Evolutionary conservation across 2,329 filamentous ascomycete species (phyloP), one percentile per base, ranked within the genome.

Genomic region (Trichoderma sp.): DNA sequence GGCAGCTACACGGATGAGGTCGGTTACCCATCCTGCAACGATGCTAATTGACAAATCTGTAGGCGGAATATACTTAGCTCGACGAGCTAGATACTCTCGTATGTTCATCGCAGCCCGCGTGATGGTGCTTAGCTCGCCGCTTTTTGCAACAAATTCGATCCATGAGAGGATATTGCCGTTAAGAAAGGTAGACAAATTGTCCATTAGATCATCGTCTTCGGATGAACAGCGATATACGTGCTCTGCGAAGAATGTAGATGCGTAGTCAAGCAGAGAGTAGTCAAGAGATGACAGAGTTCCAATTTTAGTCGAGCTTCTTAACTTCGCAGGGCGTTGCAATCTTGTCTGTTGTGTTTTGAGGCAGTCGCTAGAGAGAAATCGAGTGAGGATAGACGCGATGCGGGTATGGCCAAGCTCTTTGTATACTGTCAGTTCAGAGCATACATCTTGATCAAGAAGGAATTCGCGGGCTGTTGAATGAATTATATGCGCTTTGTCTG

Each of bases 381-480:
- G 16, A 5, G 26, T 30, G 18, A 69, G 37, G 26, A 18, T 49
- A 18, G 34, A 28, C 21, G 59, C 43, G 4, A 49, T 69, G 52
- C 28, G 6, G 28, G 37, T 51, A 30, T 65, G 43, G 13, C 61
- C 52, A 18, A 32, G 4, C 11, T 32, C 39, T 8, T 59, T 28
- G 11, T 54, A 13, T 34, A 69, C 32, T 1, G 32, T 21, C 5
- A 69, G 54, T 2, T 61, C 46, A 1, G 24, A 54, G 32, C 24
- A 24, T 16, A 66, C 6, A 39, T 54, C 18, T 7, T 39, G 52
- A 24, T 56, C 32, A 13, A 69, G 28, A 34, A 69, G 61, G 5
- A 68, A 66, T 24, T 68, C 32, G 16, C 66, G 61, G 3, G 60
- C 51, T 21, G 46, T 56, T 21, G 51, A 59, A 21, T 68, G 51